phyloP scores from a whole-genome alignment of 2,329 filamentous ascomycete genomes.

The Periconia sp. region DNA sequence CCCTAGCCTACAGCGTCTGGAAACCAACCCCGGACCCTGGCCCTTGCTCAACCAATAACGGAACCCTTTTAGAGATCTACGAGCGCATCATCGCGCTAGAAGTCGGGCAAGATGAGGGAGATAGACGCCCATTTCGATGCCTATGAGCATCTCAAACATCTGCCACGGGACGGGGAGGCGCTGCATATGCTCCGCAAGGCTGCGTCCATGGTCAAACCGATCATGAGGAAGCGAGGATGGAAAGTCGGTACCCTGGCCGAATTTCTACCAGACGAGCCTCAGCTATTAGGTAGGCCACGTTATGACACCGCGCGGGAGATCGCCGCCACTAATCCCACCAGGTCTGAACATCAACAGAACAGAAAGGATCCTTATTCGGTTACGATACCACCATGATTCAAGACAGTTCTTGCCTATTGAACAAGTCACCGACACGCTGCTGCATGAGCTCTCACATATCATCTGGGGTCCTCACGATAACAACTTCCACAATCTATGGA shows the following conservation, averaged over 20 bases:
- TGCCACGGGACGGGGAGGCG: constrained; percentile 53
- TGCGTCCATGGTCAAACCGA: constrained; percentile 88
- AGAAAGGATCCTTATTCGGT: constrained; percentile 78
- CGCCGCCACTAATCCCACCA: constrained; percentile 24
- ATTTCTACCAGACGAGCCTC: constrained; percentile 78
- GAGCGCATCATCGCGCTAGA: constrained; percentile 1
- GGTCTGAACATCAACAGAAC: constrained; percentile 80
- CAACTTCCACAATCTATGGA: constrained; percentile 85
- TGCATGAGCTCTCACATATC: constrained; percentile 92
- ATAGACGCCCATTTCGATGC: constrained; percentile 56
- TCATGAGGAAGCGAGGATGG: constrained; percentile 89
- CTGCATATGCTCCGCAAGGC: constrained; percentile 73
- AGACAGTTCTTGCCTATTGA: constrained; percentile 82
- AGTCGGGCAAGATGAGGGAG: constrained; percentile 45
- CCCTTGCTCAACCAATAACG: background rate
- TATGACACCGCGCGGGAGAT: background rate
- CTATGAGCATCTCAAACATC: constrained; percentile 56
- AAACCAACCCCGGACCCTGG: background rate
- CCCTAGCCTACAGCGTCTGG: background rate
- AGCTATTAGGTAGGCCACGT: constrained; percentile 67
- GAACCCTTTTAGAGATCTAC: background rate
- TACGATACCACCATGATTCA: constrained; percentile 77
- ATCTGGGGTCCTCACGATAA: constrained; percentile 82
- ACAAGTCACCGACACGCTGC: constrained; percentile 84
- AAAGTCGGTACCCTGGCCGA: constrained; percentile 79